Percentiles rank a stretch among this genome's conserved stretches.
phyloP scores from a whole-genome alignment of 2,329 filamentous ascomycete genomes.

The Paracamarosporium sp. region DNA sequence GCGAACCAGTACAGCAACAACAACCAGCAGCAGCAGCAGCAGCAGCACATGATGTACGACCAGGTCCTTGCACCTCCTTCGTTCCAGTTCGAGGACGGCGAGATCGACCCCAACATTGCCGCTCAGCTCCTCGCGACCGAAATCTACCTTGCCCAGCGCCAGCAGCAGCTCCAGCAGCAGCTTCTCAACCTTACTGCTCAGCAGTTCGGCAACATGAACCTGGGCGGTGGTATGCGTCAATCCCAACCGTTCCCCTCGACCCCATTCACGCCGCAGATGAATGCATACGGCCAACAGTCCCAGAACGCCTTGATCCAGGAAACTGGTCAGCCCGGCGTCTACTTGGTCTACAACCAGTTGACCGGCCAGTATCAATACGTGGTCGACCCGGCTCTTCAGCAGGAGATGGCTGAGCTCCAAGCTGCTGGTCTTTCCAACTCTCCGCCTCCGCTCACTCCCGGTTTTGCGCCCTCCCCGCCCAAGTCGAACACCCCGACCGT shows the following conservation, averaged over 20 bases:
- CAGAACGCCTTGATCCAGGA: slow-evolving; percentile 70
- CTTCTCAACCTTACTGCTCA: slow-evolving; percentile 76
- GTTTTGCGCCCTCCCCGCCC: slow-evolving; percentile 45
- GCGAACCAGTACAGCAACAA: slow-evolving; percentile 57
- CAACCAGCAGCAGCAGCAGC: too few relatives aligned
- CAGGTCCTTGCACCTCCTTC: slow-evolving; percentile 86
- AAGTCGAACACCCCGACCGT: slow-evolving; percentile 63
- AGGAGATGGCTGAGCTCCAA: slow-evolving; percentile 38
- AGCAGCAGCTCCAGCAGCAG: slow-evolving; percentile 94
- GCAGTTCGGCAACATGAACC: slow-evolving; percentile 64
- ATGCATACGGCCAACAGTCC: slow-evolving; percentile 70
- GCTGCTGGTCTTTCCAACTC: slow-evolving; percentile 49
- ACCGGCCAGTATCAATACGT: slow-evolving; percentile 86
- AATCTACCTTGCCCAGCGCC: slow-evolving; percentile 89
- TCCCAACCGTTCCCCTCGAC: slow-evolving; percentile 59
- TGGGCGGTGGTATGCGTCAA: slow-evolving; percentile 58
- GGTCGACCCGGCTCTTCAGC: slow-evolving; percentile 69
- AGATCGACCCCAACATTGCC: slow-evolving; percentile 86
- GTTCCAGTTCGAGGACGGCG: slow-evolving; percentile 72
- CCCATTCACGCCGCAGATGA: slow-evolving; percentile 61
- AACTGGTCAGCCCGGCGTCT: slow-evolving; percentile 76
- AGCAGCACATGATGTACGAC: slow-evolving; percentile 70
- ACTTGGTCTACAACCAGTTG: slow-evolving; percentile 82
- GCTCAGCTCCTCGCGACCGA: slow-evolving; percentile 91
- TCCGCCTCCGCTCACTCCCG: slow-evolving; percentile 55